A percentile compares a stretch with the other conserved stretches of the same genome.
Evolutionary conservation across 208 protist species (phyloP).

Genomic region (Trypanosomatidae sp.): DNA sequence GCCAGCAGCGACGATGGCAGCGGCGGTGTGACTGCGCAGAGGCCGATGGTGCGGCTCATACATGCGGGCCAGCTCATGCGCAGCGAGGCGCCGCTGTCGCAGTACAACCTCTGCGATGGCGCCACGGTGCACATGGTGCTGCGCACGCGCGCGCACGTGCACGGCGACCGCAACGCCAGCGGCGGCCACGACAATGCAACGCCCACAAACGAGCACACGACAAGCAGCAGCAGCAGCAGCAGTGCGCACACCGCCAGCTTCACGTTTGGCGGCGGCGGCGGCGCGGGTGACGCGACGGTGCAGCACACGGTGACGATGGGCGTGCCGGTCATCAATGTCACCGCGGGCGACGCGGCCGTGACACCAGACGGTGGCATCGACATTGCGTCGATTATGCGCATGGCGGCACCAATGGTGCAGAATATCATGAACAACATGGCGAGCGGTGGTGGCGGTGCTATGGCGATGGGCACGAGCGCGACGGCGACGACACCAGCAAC

Average conservation of each 20-base stretch:
- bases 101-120: constrained; percentile 18
- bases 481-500: not conserved
- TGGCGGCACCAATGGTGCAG: no score
- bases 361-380: not conserved
- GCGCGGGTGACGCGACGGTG: not conserved
- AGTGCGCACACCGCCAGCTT: not conserved
- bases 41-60: no score
- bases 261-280: not conserved
- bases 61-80: constrained; percentile 16
- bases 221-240: constrained; percentile 5
- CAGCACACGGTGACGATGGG: no score
- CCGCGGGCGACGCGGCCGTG: not conserved
- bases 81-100: constrained; percentile 8
- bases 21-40: no score
- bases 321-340: not conserved
- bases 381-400: no score
- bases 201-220: no score
- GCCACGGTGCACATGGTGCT: constrained; percentile 29
- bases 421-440: not conserved
- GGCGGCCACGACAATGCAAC: no score
- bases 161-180: constrained; percentile 4
- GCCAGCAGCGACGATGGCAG: constrained; percentile 4
- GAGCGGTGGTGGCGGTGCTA: no score
- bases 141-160: not conserved
- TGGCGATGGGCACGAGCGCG: not conserved